Base-by-base conservation (phyloP, 805 yeast species). In the Zygoascus tannicola region DNA sequence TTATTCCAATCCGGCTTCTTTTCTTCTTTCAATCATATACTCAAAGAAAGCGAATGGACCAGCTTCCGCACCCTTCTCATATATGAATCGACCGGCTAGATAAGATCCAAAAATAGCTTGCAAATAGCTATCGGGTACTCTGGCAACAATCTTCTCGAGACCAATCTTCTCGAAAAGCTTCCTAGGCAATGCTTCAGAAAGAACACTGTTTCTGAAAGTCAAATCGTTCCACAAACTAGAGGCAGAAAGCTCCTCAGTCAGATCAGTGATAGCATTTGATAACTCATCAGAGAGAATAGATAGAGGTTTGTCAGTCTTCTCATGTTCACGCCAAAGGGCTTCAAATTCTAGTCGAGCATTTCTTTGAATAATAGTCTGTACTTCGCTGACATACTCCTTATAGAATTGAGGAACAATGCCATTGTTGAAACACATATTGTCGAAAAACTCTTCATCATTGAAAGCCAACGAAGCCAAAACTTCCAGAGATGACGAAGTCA, bases 401-500 rank as follows among this genome's bases (percentile, higher is more conserved):
- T 90, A 90, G 62, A 90, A 83, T 40, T 68, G 70, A 8, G 96
- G 94, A 46, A 73, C 71, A 32, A 62, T 62, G 12, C 71, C 70
- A 45, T 66, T 59, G 15, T 55, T 49, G 40, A 79, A 73, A 62
- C 92, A 83, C 86, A 90, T 92, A 59, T 84, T 68, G 44, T 74
- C 65, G 56, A 81, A 74, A 70, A 90, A 92, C 30, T 79, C 84
- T 42, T 73, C 75, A 64, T 90, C 98, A 57, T 80, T 87, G 58
- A 92, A 81, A 2, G 95, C 81, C 48, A 90, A 76, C 2, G 98
- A 90, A 7, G 97, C 96, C 54, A 90, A 74, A 10, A 90, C 98
- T 66, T 90, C 98, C 55, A 85, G 71, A 1, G 97, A 88, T 1
- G 97, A 87, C 2, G 97, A 88, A 1, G 98, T 90, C 43, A 90